Evolutionary conservation across 768 basidiomycete genomes (phyloP).

Genomic region (Suillus sp.): DNA sequence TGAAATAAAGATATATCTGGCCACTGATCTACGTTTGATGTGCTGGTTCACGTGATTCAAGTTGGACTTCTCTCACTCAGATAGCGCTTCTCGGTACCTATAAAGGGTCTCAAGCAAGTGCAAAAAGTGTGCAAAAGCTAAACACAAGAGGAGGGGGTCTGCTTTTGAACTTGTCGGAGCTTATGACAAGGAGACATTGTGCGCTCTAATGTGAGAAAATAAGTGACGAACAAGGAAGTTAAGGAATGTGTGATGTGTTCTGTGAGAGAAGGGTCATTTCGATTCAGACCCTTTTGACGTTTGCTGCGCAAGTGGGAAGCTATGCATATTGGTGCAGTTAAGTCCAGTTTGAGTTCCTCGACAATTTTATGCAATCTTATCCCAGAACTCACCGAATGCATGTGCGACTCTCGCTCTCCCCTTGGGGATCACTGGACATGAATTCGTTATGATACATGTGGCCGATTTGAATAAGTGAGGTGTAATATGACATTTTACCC

Average conservation of each 20-base stretch:
- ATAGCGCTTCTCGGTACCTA: no score
- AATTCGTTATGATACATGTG: constrained; percentile 22
- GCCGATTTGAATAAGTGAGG: neutral
- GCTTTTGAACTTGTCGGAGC: no score
- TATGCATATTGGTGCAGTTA: constrained; percentile 65
- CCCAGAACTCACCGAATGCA: constrained; percentile 74
- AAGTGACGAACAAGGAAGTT: no score
- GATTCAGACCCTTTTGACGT: constrained; percentile 59
- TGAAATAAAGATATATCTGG: neutral
- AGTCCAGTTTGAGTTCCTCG: neutral
- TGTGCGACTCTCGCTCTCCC: constrained; percentile 76
- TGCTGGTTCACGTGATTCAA: neutral
- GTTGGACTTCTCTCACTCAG: neutral
- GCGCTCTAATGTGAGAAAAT: no score
- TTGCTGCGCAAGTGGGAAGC: constrained; percentile 69
- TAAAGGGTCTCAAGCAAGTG: no score
- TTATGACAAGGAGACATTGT: no score
- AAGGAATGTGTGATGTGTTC: neutral
- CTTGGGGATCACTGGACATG: constrained; percentile 72
- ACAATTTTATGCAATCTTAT: neutral
- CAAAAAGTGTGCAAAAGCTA: no score
- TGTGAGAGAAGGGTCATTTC: neutral
- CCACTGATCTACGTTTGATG: neutral
- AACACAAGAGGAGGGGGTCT: no score
- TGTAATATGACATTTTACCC: constrained; percentile 63